These are phyloP conservation scores for Carex scoparia DNA, from an alignment of 176 grass and related monocot species.

Conservation along the genomic window DNA sequence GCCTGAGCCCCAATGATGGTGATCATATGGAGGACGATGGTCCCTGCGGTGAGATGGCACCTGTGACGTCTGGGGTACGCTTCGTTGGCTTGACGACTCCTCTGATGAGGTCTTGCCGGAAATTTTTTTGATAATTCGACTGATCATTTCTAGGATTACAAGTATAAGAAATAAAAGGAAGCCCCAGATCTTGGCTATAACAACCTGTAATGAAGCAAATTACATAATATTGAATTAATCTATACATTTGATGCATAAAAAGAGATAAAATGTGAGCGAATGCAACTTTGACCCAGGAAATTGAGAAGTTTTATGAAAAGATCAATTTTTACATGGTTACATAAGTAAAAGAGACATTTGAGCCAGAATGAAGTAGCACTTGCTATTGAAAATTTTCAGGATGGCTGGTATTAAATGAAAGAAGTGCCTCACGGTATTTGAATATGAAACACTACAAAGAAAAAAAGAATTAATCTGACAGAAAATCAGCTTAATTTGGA, in stretches of 20 bases:
- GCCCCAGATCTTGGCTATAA: constrained; percentile 23
- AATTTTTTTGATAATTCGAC: constrained; percentile 25
- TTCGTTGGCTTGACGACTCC: constrained; percentile 1
- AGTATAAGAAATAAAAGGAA: constrained; percentile 28
- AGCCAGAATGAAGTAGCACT: not conserved
- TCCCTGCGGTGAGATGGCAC: not conserved
- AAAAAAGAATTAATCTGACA: not conserved
- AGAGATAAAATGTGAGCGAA: not conserved
- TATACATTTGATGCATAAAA: not conserved
- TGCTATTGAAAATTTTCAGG: not conserved
- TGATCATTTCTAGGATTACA: constrained; percentile 22
- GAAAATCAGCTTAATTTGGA: not conserved
- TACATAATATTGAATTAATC: not conserved
- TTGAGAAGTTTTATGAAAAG: not conserved
- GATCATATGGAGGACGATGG: not conserved
- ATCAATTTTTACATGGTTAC: not conserved
- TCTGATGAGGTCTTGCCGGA: not conserved
- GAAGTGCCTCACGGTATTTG: not conserved
- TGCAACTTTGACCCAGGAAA: not conserved
- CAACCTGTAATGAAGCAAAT: constrained; percentile 17
- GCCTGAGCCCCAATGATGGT: not conserved
- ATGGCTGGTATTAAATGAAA: not conserved
- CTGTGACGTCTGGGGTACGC: not conserved
- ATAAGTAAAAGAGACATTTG: not conserved
- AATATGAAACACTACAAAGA: not conserved